Evolutionary conservation across 2,329 filamentous ascomycete genomes (phyloP).

Genomic region (Lachnellula suecica): DNA sequence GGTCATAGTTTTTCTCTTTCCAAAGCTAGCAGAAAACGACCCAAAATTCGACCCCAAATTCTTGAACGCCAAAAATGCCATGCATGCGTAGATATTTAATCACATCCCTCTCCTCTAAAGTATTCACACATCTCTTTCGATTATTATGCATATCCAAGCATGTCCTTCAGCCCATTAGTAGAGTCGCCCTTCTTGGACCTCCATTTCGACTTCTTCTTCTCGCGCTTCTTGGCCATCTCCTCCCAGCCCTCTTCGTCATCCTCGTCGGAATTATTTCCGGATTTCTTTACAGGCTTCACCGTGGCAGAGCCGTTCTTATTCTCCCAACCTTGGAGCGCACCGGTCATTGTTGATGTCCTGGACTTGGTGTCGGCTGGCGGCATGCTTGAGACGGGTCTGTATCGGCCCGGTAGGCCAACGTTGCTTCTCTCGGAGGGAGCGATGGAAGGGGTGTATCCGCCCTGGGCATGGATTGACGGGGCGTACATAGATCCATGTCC

Average conservation of each 20-base stretch:
- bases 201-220: constrained; percentile 68
- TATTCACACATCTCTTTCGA: constrained; percentile 20
- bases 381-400: constrained; percentile 80
- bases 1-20: constrained; percentile 3
- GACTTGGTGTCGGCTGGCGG: constrained; percentile 37
- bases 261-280: constrained; percentile 51
- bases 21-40: constrained; percentile 5
- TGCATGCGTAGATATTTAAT: constrained; percentile 16
- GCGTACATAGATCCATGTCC: constrained; percentile 41
- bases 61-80: constrained; percentile 27
- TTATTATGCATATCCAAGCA: constrained; percentile 28
- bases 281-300: constrained; percentile 39
- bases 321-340: constrained; percentile 29
- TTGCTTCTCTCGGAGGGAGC: constrained; percentile 96
- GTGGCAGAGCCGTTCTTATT: constrained; percentile 40
- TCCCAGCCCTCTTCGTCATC: constrained; percentile 70
- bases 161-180: constrained; percentile 30
- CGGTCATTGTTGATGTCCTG: constrained; percentile 31
- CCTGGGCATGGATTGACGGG: constrained; percentile 47
- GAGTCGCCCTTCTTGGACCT: constrained; percentile 52
- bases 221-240: constrained; percentile 67
- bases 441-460: constrained; percentile 83
- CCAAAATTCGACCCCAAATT: constrained; percentile 22
- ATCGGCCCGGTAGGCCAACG: constrained; percentile 83
- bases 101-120: constrained; percentile 10